phyloP scores from a whole-genome alignment of 2,329 filamentous ascomycete genomes.

The Elsinoe batatas region DNA sequence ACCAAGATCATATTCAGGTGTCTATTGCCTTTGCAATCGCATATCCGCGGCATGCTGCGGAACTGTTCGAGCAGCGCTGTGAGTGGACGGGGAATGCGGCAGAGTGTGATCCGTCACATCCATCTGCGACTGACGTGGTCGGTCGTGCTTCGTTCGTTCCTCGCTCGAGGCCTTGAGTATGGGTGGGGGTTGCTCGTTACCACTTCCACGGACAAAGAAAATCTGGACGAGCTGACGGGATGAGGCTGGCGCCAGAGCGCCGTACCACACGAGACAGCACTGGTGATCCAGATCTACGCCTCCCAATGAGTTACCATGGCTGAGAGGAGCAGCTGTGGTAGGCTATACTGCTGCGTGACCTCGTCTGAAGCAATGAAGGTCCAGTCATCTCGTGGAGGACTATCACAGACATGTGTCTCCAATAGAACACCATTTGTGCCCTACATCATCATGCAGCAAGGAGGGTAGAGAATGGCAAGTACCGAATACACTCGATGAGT shows the following conservation, averaged over 20 bases:
- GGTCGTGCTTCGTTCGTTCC: neutral
- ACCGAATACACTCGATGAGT: neutral
- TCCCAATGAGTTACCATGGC: neutral
- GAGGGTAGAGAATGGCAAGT: neutral
- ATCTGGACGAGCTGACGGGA: neutral
- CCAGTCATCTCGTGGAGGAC: neutral
- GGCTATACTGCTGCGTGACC: neutral
- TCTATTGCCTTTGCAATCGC: neutral
- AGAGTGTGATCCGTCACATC: neutral
- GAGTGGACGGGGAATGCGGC: neutral
- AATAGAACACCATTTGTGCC: neutral
- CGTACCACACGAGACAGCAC: neutral
- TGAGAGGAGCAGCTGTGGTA: neutral
- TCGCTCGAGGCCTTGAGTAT: neutral
- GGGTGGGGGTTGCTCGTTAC: neutral
- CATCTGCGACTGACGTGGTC: neutral
- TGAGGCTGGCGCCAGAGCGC: neutral
- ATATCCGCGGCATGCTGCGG: neutral
- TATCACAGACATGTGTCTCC: neutral
- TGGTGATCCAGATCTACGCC: conserved; percentile 2
- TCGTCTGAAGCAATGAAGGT: neutral
- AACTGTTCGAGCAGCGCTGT: neutral
- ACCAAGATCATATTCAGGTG: neutral
- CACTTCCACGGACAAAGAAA: neutral
- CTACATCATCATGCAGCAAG: conserved; percentile 2